Evolutionary conservation across 1,284 basidiomycete genomes (phyloP).

Genomic region (Ceratobasidium papillatum): DNA sequence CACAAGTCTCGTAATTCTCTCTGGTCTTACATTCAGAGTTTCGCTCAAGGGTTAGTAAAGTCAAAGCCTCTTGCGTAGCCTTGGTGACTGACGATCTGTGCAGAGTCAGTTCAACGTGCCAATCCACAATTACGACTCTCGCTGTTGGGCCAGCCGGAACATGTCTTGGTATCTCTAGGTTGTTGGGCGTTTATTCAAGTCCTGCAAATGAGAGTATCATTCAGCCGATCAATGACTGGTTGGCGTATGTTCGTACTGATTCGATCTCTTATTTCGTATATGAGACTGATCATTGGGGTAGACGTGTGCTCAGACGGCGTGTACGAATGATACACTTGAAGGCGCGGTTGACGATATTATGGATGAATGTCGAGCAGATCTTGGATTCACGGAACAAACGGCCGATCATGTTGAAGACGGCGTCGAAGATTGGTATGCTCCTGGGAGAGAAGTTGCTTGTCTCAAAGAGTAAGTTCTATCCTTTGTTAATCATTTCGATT

Average conservation of each 20-base stretch:
- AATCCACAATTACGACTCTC: too few relatives aligned
- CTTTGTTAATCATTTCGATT: too few relatives aligned
- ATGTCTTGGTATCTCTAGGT: slow-evolving; percentile 3
- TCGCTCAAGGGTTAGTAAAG: too few relatives aligned
- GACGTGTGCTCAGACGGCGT: slow-evolving; percentile 11
- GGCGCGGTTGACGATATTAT: neutral
- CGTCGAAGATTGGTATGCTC: slow-evolving; percentile 6
- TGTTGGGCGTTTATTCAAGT: neutral
- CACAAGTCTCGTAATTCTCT: too few relatives aligned
- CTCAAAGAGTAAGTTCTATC: slow-evolving; percentile 22
- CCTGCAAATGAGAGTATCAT: slow-evolving; percentile 8
- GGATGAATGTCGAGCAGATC: neutral
- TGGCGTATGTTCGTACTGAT: neutral
- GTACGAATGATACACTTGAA: neutral
- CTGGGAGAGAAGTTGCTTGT: slow-evolving; percentile 5
- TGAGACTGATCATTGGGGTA: too few relatives aligned
- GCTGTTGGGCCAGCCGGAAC: neutral
- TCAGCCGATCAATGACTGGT: slow-evolving; percentile 5
- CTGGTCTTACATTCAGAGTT: too few relatives aligned
- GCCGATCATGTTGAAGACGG: too few relatives aligned
- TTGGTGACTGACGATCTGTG: too few relatives aligned
- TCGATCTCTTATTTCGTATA: too few relatives aligned
- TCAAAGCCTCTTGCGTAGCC: too few relatives aligned
- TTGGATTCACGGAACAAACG: too few relatives aligned
- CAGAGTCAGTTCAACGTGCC: too few relatives aligned